Percentiles rank a stretch among this genome's conserved stretches.
phyloP scores from a whole-genome alignment of 208 protist species.

The Crithidia acanthocephali region DNA sequence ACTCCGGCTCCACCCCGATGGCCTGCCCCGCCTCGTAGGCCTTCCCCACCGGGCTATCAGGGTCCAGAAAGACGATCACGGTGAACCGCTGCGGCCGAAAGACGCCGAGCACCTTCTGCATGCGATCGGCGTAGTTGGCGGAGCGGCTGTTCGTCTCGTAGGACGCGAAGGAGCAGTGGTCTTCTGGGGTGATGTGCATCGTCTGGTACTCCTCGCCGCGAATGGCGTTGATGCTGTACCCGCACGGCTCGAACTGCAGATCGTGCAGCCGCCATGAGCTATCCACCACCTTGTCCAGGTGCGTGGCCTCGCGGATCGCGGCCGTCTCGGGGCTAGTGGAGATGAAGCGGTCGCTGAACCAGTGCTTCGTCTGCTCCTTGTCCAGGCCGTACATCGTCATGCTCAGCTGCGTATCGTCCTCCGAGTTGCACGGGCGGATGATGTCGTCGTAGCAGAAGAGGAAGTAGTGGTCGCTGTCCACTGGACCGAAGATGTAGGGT shows the following conservation, averaged over 20 bases:
- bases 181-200: constrained; percentile 96
- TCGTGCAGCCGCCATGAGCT: constrained; percentile 86
- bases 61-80: constrained; percentile 86
- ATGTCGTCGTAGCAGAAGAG: constrained; percentile 92
- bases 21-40: constrained; percentile 53
- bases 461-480: constrained; percentile 94
- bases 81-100: constrained; percentile 87
- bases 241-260: constrained; percentile 94
- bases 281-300: constrained; percentile 76
- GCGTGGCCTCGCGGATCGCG: constrained; percentile 65
- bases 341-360: constrained; percentile 80
- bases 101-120: constrained; percentile 68
- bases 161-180: constrained; percentile 93
- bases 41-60: constrained; percentile 75
- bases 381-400: constrained; percentile 94
- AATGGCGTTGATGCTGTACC: constrained; percentile 95
- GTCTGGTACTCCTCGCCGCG: constrained; percentile 90
- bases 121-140: constrained; percentile 64
- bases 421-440: constrained; percentile 59
- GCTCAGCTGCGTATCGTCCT: constrained; percentile 84
- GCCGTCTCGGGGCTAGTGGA: constrained; percentile 72
- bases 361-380: constrained; percentile 76
- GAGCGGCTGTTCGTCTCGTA: constrained; percentile 94
- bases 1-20: constrained; percentile 85
- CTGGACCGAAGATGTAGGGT: constrained; percentile 90